These are phyloP conservation scores for Mentha longifolia DNA, from an alignment of 257 asterid genomes.

Conservation along the genomic window DNA sequence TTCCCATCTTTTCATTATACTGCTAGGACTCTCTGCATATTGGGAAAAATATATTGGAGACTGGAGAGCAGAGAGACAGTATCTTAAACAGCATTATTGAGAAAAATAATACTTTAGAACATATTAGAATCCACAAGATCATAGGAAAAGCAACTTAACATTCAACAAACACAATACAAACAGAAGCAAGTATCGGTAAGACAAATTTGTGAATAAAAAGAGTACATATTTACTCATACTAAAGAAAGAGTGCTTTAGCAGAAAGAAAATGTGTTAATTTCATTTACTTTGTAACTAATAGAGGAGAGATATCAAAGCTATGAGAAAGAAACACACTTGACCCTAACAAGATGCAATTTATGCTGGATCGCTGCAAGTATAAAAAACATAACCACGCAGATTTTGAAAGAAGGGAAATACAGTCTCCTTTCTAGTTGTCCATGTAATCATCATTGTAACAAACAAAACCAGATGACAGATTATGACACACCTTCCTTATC, in stretches of 20 bases:
- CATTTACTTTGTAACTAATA: neutral
- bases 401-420: slow-evolving; percentile 22
- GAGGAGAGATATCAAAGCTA: slow-evolving; percentile 11
- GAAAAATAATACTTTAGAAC: neutral
- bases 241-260: slow-evolving; percentile 5
- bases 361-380: neutral
- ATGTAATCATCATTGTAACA: slow-evolving; percentile 16
- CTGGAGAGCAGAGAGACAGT: neutral
- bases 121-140: slow-evolving; percentile 12
- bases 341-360: neutral
- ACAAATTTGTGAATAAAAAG: slow-evolving; percentile 3
- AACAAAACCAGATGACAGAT: slow-evolving; percentile 16
- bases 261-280: neutral
- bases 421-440: slow-evolving; percentile 11
- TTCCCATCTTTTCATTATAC: slow-evolving; percentile 21
- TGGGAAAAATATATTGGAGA: slow-evolving; percentile 14
- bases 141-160: neutral
- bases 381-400: slow-evolving; percentile 2
- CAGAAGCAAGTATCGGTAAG: neutral
- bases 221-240: neutral
- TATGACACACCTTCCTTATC: slow-evolving; percentile 48
- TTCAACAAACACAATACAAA: slow-evolving; percentile 26
- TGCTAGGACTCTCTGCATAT: slow-evolving; percentile 37
- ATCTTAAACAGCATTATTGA: slow-evolving; percentile 8
- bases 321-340: slow-evolving; percentile 10